Percentiles rank a stretch among this genome's conserved stretches.
These are phyloP conservation scores for Talaromyces sp. DNA, from an alignment of 2,329 filamentous ascomycete species.

Conservation along the genomic window DNA sequence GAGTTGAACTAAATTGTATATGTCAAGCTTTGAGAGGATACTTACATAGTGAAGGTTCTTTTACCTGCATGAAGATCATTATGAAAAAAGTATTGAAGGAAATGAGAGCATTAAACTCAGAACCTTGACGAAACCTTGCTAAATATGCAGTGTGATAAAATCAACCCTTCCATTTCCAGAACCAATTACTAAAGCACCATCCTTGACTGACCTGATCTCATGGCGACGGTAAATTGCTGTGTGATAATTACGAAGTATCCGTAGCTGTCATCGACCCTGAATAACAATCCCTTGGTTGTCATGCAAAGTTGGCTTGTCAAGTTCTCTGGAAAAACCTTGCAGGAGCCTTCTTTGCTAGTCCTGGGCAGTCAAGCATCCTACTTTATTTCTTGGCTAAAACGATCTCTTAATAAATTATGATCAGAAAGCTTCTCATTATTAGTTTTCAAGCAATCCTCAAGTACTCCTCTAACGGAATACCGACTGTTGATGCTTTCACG, in stretches of 20 bases:
- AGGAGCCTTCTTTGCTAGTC: background rate
- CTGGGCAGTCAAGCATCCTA: background rate
- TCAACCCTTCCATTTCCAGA: background rate
- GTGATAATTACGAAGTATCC: background rate
- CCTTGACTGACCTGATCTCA: background rate
- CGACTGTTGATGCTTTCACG: background rate
- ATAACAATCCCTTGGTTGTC: background rate
- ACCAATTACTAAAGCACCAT: background rate
- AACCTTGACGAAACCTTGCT: too few species aligned
- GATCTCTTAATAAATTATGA: too few species aligned
- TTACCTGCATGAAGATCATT: too few species aligned
- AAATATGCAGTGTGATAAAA: background rate
- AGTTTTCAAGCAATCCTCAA: background rate
- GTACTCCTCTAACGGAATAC: background rate
- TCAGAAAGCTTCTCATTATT: too few species aligned
- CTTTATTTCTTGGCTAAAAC: background rate
- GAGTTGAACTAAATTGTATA: background rate
- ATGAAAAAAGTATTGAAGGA: too few species aligned
- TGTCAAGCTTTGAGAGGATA: background rate
- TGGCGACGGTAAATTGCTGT: too few species aligned
- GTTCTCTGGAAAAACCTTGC: too few species aligned
- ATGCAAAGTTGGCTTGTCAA: background rate
- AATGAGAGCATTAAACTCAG: too few species aligned
- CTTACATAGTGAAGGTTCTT: background rate
- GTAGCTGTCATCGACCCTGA: background rate